A percentile compares a stretch with the other conserved stretches of the same genome.
These are phyloP conservation scores for Globisporangium splendens DNA, from an alignment of 352 stramenopile species.

Conservation along the genomic window DNA sequence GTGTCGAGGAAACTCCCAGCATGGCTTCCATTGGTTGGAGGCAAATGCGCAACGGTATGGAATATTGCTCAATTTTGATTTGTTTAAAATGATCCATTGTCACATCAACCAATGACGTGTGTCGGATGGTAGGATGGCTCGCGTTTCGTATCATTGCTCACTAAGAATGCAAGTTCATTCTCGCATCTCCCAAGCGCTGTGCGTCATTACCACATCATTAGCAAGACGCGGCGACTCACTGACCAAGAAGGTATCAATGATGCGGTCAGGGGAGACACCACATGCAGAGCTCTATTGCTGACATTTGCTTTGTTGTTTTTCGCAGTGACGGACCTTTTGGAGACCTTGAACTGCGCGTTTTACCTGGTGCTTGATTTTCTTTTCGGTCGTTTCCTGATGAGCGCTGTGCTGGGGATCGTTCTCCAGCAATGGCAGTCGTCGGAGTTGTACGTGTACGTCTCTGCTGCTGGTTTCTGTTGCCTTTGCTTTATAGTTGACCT, in stretches of 20 bases:
- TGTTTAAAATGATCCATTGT: too few relatives aligned
- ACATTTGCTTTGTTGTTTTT: neutral
- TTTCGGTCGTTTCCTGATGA: constrained; percentile 12
- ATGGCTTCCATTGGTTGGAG: constrained; percentile 23
- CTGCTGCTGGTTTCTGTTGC: neutral
- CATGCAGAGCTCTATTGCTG: neutral
- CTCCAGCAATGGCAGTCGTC: neutral
- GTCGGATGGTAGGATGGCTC: constrained; percentile 27
- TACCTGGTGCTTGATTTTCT: constrained; percentile 28
- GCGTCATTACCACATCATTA: constrained; percentile 21
- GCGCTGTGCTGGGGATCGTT: constrained; percentile 9
- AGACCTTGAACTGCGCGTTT: constrained; percentile 31
- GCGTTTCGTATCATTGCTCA: constrained; percentile 34
- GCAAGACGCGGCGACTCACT: constrained; percentile 17
- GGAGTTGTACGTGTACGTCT: constrained; percentile 15
- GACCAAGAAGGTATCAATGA: constrained; percentile 28
- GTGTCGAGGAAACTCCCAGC: constrained; percentile 17
- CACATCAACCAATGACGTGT: too few relatives aligned
- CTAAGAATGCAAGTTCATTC: constrained; percentile 25
- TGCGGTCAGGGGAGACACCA: neutral
- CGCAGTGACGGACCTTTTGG: constrained; percentile 24
- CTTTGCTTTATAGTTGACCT: too few relatives aligned
- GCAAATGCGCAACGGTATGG: constrained; percentile 33
- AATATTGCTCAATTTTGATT: too few relatives aligned
- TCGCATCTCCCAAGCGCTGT: constrained; percentile 23